Evolutionary conservation across 2,329 filamentous ascomycete genomes (phyloP), one percentile per base, ranked within the genome.

Genomic region (Curvularia sp.): DNA sequence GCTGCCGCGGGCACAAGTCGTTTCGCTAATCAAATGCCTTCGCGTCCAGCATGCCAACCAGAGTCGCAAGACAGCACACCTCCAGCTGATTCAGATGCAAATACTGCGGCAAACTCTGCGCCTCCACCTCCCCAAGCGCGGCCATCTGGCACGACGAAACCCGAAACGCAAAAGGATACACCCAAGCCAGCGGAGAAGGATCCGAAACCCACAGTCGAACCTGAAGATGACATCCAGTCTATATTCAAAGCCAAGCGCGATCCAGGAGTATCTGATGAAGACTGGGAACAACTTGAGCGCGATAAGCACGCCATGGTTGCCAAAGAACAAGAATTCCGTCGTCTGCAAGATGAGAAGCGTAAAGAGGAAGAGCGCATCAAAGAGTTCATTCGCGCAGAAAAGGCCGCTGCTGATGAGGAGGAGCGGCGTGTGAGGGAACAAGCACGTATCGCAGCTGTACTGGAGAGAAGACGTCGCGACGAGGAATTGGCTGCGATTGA

Each of bases 281-380:
- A 85, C 0, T 91, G 87, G 88, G 74, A 81, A 1, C 84, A 88
- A 64, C 82, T 90, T 0, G 80, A 86, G 61, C 65, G 59, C 1
- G 84, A 89, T 71, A 70, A 66, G 59, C 67, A 45, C 49, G 72
- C 58, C n/a, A 67, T 67, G 25, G 58, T 74, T 1, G 72, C 73
- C 1, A 74, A 74, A 0, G 70, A 70, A 32, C 49, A 59, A 3
- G 77, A 83, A 9, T 66, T 71, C 3, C 75, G 80, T 34, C 75
- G 80, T 15, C 50, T 65, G 3, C 64, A 70, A 49, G 51, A 69
- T 43, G 65, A 69, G 41, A 67, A 66, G 50, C 58, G 36, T 27
- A 27, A 68, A 36, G 60, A 70, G 39, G 66, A 63, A 4, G 39
- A 45, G 18, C 28, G n/a, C 15, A 52, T 52, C 41, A 45, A n/a